These are phyloP conservation scores for Oryza nivara DNA, from an alignment of 176 grass and related monocot genomes.

Conservation along the genomic window DNA sequence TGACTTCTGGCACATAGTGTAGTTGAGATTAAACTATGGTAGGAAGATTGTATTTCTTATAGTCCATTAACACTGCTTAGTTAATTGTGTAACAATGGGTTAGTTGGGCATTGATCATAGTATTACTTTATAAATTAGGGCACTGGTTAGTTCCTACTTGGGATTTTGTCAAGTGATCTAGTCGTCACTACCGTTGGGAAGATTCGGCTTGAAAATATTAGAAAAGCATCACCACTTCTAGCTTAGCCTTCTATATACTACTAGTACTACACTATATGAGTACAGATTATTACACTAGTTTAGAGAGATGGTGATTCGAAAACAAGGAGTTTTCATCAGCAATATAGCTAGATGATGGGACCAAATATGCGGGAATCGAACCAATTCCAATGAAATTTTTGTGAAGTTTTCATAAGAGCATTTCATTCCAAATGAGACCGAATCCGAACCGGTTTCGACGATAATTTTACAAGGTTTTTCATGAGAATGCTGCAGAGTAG, in stretches of 20 bases:
- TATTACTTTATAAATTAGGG: slow-evolving; percentile 8
- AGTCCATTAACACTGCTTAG: background rate
- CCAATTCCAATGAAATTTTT: background rate
- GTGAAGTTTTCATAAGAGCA: background rate
- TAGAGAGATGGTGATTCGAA: slow-evolving; percentile 21
- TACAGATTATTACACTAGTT: background rate
- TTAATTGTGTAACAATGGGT: background rate
- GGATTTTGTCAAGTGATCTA: slow-evolving; percentile 11
- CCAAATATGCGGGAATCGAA: no score
- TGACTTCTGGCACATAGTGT: background rate
- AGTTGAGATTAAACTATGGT: background rate
- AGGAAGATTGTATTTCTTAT: background rate
- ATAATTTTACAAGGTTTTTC: no score
- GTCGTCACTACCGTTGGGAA: slow-evolving; percentile 33
- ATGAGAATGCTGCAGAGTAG: no score
- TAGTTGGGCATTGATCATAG: background rate
- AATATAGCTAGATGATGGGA: background rate
- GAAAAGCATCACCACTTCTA: background rate
- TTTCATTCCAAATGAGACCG: no score
- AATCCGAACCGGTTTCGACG: no score
- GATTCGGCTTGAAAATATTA: background rate
- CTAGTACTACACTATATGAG: background rate
- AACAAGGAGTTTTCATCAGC: background rate
- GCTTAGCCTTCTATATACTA: background rate
- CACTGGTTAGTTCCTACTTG: slow-evolving; percentile 1